Base-by-base conservation (phyloP, 768 basidiomycete genomes). In the Panellus pusillus region DNA sequence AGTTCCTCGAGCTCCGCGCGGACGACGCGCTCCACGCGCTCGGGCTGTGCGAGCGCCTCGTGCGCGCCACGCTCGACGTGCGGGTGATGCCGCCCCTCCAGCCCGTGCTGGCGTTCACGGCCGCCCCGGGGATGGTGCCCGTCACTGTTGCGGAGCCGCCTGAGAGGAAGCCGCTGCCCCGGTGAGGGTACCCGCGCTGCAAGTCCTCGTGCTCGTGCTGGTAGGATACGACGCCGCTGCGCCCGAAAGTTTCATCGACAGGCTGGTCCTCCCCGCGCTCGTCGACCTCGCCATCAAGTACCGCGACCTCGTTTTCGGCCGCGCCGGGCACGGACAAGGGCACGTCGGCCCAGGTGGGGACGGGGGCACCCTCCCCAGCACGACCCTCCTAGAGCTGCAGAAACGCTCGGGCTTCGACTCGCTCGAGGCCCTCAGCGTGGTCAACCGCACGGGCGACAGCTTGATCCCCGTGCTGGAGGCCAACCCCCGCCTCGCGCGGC, bases 1-100 rank as follows among this genome's bases (percentile, higher is more conserved):
- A 54, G 14, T 42, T 46, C 9, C 45, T 60, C 6, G 47, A 41
- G 14, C 14, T 56, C 9, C 44, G 38, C 13, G 24, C 12, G 44
- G 50, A 53, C 36, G 59, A 60, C n/a, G 59, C 54, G 7, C 7
- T 56, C 3, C 44, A 60, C 17, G 35, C 41, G 0, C 20, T 60
- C 27, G 47, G 50, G 20, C 12, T 35, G 51, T 31, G 44, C 4
- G 42, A 12, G 6, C 47, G 24, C n/a, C 44, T 56, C 12, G 31
- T 46, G 28, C 54, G 42, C 36, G 49, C 46, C 14, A 12, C 19
- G 6, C 3, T 60, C 12, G 52, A 55, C 9, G 17, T 60, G 14
- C 31, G 41, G 1, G 48, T 54, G 12, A 32, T 55, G 24, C 41
- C 37, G 6, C 46, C 54, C 4, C 5, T 55, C 17, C 44, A 12